These are phyloP conservation scores for Tilletia setariae DNA, from an alignment of 1,284 basidiomycete genomes.

Conservation along the genomic window DNA sequence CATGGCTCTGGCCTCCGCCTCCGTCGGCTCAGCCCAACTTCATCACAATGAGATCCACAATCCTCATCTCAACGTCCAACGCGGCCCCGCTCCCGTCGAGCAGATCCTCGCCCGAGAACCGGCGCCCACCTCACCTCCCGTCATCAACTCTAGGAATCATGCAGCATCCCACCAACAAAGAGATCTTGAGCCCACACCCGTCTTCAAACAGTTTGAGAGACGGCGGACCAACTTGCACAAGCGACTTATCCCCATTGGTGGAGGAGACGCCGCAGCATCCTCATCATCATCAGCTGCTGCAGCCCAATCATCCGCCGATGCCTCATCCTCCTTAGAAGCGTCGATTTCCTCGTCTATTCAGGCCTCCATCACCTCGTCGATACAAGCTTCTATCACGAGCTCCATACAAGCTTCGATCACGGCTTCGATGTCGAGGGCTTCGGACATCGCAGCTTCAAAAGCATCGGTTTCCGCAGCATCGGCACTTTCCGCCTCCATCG, in stretches of 20 bases:
- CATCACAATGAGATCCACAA: neutral
- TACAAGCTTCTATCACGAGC: constrained; percentile 17
- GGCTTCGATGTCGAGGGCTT: neutral
- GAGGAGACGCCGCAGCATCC: constrained; percentile 16
- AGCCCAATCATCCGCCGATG: neutral
- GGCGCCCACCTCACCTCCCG: neutral
- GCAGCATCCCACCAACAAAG: too few species aligned
- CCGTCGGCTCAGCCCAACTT: neutral
- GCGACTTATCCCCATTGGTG: neutral
- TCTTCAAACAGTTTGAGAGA: neutral
- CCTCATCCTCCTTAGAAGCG: constrained; percentile 15
- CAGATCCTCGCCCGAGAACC: neutral
- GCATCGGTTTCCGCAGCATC: constrained; percentile 23
- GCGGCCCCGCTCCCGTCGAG: neutral
- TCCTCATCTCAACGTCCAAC: neutral
- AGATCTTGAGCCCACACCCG: neutral
- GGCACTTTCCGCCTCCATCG: constrained; percentile 21
- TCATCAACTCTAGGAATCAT: neutral
- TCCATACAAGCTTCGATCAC: neutral
- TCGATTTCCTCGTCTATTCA: constrained; percentile 26
- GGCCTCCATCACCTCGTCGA: constrained; percentile 25
- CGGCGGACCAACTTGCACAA: neutral
- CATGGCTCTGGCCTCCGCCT: neutral
- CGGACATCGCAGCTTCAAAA: constrained; percentile 18
- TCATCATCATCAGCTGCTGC: neutral